Base-by-base conservation (phyloP, 2,329 filamentous ascomycete genomes). In the Cordyceps tenuipes region DNA sequence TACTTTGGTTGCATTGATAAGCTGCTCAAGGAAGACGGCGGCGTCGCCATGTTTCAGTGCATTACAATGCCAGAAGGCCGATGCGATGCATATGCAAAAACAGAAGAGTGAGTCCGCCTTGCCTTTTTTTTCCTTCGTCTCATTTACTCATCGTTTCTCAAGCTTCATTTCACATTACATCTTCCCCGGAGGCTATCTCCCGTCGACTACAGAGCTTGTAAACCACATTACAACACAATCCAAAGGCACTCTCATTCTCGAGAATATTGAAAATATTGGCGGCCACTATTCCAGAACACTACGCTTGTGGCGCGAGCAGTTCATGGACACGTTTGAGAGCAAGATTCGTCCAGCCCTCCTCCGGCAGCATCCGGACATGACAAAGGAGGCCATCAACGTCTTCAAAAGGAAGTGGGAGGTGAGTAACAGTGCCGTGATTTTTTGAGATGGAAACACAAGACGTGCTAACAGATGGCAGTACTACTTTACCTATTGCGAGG, bases 151-250 rank as follows among this genome's bases (percentile, higher is more conserved):
- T 53, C 21, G 51, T 51, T 26, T 39, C 23, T 34, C 4, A 61
- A 79, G 77, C 68, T 91, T 91, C 71, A 90, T 91, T 68, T 82
- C 86, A 61, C 84, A 85, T 63, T 89, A 91, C 72, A 90, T 91
- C 59, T 91, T 91, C 71, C 88, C 88, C 0, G 87, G 88, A n/a
- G 88, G 88, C 0, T 86, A 90, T 67, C 74, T 91, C 7, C 83
- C 83, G 0, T 81, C 79, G 3, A 77, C 78, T 36, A 81, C 77
- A 15, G 80, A 85, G 64, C 72, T 86, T 19, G 71, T 86, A 26
- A 74, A 77, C 54, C 79, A 85, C 39, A 86, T 91, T 63, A 80
- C 78, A 46, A 76, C 76, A 29, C 84, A 84, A 39, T 87, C 85
- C 0, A 71, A 77, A 10, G 83, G 84, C 0, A 81, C 80, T 0